Base-by-base conservation (phyloP, 139 green algal genomes). In the Axilococcus clingmanii region DNA sequence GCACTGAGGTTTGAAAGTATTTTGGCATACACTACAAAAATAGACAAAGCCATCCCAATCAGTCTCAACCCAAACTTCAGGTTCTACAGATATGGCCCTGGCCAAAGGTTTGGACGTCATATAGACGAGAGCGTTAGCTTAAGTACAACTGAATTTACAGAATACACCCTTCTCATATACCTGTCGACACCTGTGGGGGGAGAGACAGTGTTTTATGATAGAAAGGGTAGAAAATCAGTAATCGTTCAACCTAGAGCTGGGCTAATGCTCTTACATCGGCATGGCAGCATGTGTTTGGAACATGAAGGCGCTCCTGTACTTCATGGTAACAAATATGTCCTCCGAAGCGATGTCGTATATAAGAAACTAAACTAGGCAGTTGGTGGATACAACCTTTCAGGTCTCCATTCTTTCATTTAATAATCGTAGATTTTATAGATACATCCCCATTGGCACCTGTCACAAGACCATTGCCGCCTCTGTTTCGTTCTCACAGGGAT, bases 111-210 rank as follows among this genome's bases (percentile, higher is more conserved):
- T 58, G 70, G 72, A 17, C 68, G 52, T 47, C 80, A 88, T 55
- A 51, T 83, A 8, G 80, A 86, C 33, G 80, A 82, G 29, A 65
- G 44, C 19, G 15, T 6, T 6, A 17, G 23, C 15, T 57, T 76
- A 2, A 55, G 55, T 3, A 52, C 14, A 1, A 32, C 40, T 12
- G 60, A 59, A 4, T 12, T 32, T 3, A 82, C 77, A 19, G 43
- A 30, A 4, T 86, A 82, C 52, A 88, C 80, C 0, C 48, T 86
- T 40, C 69, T 88, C 0, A 46, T 88, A 2, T 88, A 88, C 54
- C 51, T 88, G 1, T 68, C 40, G 33, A n/a, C 25, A 4, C 43
- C 41, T 17, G 68, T 64, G 9, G 41, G 25, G 3, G 73, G 76
- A 7, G 62, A 82, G 45, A 82, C 69, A 0, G 30, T 71, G 0